A percentile compares a stretch with the other conserved stretches of the same genome.
phyloP scores from a whole-genome alignment of 192 early-diverging fungal genomes.

The Allomyces macrogynus region DNA sequence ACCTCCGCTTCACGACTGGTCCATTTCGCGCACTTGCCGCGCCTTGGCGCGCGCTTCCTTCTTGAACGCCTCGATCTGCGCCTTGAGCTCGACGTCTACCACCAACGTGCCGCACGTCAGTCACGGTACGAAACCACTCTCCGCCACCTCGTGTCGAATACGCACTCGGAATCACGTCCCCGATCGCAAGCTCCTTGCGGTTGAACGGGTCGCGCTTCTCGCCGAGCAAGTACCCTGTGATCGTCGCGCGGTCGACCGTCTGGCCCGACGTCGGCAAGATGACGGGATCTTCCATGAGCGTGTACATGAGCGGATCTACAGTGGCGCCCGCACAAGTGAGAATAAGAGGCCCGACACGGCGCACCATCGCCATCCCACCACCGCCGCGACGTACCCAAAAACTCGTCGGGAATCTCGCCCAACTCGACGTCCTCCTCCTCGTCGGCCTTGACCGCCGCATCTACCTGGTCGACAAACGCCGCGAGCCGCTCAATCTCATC shows the following conservation, averaged over 20 bases:
- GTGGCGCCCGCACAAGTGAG: no score
- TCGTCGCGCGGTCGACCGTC: slow-evolving; percentile 71
- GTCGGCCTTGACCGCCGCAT: slow-evolving; percentile 38
- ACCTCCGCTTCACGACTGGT: no score
- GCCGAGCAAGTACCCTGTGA: slow-evolving; percentile 69
- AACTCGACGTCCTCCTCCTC: slow-evolving; percentile 55
- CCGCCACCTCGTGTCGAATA: not conserved
- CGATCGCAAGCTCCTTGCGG: slow-evolving; percentile 63
- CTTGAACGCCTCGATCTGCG: slow-evolving; percentile 11
- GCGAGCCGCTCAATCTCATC: slow-evolving; percentile 40
- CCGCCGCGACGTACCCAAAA: slow-evolving; percentile 49
- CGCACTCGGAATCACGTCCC: slow-evolving; percentile 66
- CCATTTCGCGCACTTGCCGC: not conserved
- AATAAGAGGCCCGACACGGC: no score
- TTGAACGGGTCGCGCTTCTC: slow-evolving; percentile 87
- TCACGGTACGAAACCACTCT: not conserved
- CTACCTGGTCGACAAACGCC: slow-evolving; percentile 51
- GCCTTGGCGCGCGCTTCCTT: not conserved
- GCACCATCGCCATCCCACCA: not conserved
- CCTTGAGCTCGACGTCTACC: slow-evolving; percentile 13
- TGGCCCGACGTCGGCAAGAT: slow-evolving; percentile 59
- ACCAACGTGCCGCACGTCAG: not conserved
- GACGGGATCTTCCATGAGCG: slow-evolving; percentile 86
- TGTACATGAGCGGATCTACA: slow-evolving; percentile 55
- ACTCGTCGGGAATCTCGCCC: slow-evolving; percentile 71